A percentile compares a stretch with the other conserved stretches of the same genome.
Conservation (phyloP, 352 stramenopile species). For the Phytophthora meadii region DNA sequence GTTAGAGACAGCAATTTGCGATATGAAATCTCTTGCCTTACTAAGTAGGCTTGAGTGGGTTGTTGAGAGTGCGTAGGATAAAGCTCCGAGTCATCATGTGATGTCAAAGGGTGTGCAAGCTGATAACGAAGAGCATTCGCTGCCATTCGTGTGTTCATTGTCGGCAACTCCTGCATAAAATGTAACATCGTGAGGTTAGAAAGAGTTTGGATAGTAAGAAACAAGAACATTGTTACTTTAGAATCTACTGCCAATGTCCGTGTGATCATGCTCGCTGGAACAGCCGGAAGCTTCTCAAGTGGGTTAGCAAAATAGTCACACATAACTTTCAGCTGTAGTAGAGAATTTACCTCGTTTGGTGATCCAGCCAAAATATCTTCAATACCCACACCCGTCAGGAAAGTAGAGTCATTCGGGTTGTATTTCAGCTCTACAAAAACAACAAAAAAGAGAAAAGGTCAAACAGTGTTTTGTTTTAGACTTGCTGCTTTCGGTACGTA, state of each 20-base stretch:
- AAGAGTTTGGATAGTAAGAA: neutral
- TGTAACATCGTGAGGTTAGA: neutral
- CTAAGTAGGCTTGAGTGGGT: constrained; percentile 57
- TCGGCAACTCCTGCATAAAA: constrained; percentile 24
- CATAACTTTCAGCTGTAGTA: neutral
- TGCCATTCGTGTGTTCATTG: constrained; percentile 61
- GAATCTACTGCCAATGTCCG: constrained; percentile 52
- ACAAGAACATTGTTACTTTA: constrained; percentile 24
- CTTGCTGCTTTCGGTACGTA: constrained; percentile 11
- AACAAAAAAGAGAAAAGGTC: neutral
- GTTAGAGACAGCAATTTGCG: neutral
- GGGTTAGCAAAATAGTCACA: constrained; percentile 4
- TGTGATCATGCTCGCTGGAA: constrained; percentile 59
- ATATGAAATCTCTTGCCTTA: constrained; percentile 24
- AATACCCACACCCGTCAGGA: constrained; percentile 77
- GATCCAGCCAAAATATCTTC: constrained; percentile 56
- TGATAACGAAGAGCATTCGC: constrained; percentile 82
- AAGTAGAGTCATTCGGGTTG: constrained; percentile 74
- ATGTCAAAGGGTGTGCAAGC: constrained; percentile 78
- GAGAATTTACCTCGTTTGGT: constrained; percentile 36
- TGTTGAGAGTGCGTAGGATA: constrained; percentile 53
- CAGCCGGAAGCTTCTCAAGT: constrained; percentile 44
- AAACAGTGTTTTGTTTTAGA: neutral
- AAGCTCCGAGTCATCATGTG: constrained; percentile 76
- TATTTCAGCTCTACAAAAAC: constrained; percentile 37